Evolutionary conservation across 2,329 filamentous ascomycete species (phyloP).

Genomic region (Ophiostoma ulmi): DNA sequence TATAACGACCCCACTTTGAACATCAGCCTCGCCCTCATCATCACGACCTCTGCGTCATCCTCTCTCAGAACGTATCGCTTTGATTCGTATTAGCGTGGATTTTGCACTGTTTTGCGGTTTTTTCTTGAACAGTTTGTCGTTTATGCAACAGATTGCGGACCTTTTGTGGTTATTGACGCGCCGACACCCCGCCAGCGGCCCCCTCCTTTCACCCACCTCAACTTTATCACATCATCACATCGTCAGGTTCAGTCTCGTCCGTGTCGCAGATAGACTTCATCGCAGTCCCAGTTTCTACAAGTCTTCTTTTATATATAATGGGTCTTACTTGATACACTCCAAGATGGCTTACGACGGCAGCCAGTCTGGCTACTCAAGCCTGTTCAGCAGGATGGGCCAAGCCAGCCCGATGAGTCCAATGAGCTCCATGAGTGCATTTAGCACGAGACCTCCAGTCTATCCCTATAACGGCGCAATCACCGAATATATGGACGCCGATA

Average conservation of each 20-base stretch:
- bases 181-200: not conserved
- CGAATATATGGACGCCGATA: not conserved
- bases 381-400: not conserved
- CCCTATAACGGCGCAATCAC: not conserved
- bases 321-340: not conserved
- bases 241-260: not conserved
- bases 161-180: not conserved
- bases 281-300: not conserved
- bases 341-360: constrained; percentile 4
- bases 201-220: not conserved
- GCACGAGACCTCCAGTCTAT: not conserved
- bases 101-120: not conserved
- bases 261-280: not conserved
- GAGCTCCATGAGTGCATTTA: not conserved
- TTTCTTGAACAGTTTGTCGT: not conserved
- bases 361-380: not conserved
- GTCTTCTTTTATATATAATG: not conserved
- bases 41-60: not conserved
- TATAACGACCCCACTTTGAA: not conserved
- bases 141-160: not conserved
- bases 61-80: not conserved
- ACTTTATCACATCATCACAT: not conserved
- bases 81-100: not conserved
- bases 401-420: not conserved
- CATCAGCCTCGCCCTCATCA: not conserved